phyloP scores from a whole-genome alignment of 179 eudicot genomes.

The Silene vulgaris region DNA sequence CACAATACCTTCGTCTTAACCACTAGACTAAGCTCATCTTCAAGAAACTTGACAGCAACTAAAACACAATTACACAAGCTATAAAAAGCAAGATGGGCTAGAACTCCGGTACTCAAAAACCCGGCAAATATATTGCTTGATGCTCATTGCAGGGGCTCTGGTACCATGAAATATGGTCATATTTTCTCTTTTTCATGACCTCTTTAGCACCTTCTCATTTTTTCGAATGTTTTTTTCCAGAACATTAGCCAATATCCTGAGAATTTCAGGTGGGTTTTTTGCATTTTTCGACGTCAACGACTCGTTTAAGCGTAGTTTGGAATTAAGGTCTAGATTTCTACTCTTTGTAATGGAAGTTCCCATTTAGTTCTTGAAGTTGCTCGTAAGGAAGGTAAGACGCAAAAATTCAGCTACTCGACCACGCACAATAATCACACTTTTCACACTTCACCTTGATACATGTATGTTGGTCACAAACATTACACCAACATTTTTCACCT shows the following conservation, averaged over 20 bases:
- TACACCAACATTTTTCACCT: constrained; percentile 21
- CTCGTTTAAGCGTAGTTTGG: constrained; percentile 12
- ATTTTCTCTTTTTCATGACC: constrained; percentile 14
- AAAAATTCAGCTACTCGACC: constrained; percentile 10
- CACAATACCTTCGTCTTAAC: too few relatives aligned
- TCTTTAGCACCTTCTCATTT: constrained; percentile 27
- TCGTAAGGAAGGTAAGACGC: too few relatives aligned
- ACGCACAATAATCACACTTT: constrained; percentile 21
- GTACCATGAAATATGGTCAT: constrained; percentile 30
- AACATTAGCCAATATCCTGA: constrained; percentile 17
- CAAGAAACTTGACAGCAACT: too few relatives aligned
- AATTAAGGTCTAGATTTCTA: constrained; percentile 12
- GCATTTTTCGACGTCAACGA: constrained; percentile 12
- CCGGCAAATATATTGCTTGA: constrained; percentile 20
- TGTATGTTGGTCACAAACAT: constrained; percentile 10
- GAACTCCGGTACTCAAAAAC: not conserved
- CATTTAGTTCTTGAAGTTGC: constrained; percentile 20
- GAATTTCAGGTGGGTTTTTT: constrained; percentile 22
- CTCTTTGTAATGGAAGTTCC: constrained; percentile 18
- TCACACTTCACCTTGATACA: not conserved
- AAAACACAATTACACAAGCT: too few relatives aligned
- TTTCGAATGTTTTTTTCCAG: constrained; percentile 21
- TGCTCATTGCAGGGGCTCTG: constrained; percentile 26
- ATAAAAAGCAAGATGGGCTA: too few relatives aligned
- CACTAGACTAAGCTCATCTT: too few relatives aligned